Base-by-base conservation (phyloP, 345 rosid species). In the Brassica napus region DNA sequence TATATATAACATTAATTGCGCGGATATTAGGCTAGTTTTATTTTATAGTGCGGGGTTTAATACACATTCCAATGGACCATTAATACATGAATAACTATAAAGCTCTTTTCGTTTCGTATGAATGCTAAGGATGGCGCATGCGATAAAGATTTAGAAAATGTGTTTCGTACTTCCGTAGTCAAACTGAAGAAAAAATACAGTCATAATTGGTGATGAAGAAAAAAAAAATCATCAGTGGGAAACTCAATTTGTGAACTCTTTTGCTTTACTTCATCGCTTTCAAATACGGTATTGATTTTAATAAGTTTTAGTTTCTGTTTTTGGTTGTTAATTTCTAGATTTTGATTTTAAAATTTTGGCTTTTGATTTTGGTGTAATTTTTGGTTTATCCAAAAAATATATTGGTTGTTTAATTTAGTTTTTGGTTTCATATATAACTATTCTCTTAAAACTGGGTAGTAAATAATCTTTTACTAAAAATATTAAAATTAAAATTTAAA, bases 61-160 rank as follows among this genome's bases (percentile, higher is more conserved):
- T 47, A 47, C 54, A 1, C 54, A 14, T 47, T 47, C 28, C 54
- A 21, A 21, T 23, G 15, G 65, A 21, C 24, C 32, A 58, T 71
- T 3, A 8, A 23, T 35, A 34, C 34, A 35, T 71, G 5, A 9
- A 24, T 8, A 8, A 58, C 26, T 35, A 59, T 58, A 42, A 31
- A 65, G 35, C 34, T 65, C 10, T 65, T 1, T 49, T 18, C 3
- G 47, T 32, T 44, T 49, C 23, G 52, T 49, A 23, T 49, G 37
- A 74, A 74, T 32, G 70, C 32, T 30, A 49, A 32, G 15, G 15
- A 49, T 74, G 65, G 69, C 69, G 77, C 77, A 73, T 44, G 69
- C 63, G 9, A 12, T 28, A 14, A 61, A 12, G 37, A 12, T 61
- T 28, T 61, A 2, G 8, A 47, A 49, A 47, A 54, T 31, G 37